Evolutionary conservation across 176 grass and related monocot species (phyloP).

Genomic region (Ananas comosus): DNA sequence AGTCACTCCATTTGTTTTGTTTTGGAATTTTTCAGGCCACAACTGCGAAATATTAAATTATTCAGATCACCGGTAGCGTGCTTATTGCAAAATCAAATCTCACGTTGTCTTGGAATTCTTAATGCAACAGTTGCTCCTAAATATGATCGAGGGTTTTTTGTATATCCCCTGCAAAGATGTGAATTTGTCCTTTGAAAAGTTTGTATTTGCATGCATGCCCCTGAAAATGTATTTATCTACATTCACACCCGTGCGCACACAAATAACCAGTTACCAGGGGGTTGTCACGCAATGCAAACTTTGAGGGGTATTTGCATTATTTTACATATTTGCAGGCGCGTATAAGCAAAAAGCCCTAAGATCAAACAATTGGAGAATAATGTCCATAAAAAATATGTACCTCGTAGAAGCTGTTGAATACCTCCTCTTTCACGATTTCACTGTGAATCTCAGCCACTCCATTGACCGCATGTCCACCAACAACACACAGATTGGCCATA

Average conservation of each 20-base stretch:
- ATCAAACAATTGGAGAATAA: neutral
- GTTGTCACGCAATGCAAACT: neutral
- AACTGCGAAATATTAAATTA: constrained; percentile 38
- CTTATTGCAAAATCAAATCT: neutral
- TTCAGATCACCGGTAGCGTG: neutral
- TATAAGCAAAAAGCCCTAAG: no score
- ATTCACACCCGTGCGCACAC: no score
- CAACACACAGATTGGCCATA: constrained; percentile 97
- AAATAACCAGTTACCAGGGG: no score
- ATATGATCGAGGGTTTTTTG: no score
- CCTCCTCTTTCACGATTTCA: constrained; percentile 96
- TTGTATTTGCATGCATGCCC: no score
- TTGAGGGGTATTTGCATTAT: no score
- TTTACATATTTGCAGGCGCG: no score
- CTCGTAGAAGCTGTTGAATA: constrained; percentile 93
- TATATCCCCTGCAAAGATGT: no score
- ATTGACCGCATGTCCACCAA: constrained; percentile 87
- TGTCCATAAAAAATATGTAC: constrained; percentile 29
- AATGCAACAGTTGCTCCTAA: no score
- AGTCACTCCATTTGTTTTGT: constrained; percentile 99
- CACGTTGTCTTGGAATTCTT: no score
- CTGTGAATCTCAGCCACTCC: constrained; percentile 98
- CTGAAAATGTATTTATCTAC: no score
- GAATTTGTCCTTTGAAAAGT: no score
- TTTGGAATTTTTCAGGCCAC: constrained; percentile 94